Base-by-base conservation (phyloP, 169 alveolate species). In the Blepharisma undulans region DNA sequence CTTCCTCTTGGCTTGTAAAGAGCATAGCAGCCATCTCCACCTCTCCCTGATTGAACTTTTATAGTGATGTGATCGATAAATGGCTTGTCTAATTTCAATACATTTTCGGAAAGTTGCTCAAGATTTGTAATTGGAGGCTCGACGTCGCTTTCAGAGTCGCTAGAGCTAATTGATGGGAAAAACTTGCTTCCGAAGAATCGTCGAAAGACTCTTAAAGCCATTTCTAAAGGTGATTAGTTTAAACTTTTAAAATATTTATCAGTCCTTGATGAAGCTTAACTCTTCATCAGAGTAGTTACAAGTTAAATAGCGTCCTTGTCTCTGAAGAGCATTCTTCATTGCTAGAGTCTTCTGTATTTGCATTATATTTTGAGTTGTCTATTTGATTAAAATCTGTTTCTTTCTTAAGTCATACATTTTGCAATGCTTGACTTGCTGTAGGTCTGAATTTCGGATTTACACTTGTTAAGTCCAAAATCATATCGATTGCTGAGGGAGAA, bases 21-120 rank as follows among this genome's bases (percentile, higher is more conserved):
- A 21, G 98, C 95, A 72, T 91, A 92, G 88, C 98, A 96, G 34
- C 99, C 99, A 90, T 97, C 94, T 27, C 99, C 99, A 8, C 99
- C 99, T 89, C 95, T 93, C 8, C 99, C 99, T 7, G 98, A 98
- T 33, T 87, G 84, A 19, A 95, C 98, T 48, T 90, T 86, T 14
- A 97, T 94, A 78, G 78, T 86, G 72, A 97, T 94, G 48, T 90
- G 86, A 36, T 97, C 98, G 30, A 93, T 92, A 61, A 97, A 91
- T 10, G 71, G 36, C 22, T 86, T 86, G 12, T 86, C 84, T 10
- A 71, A 85, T 71, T 86, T 86, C 22, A 86, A 36, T 0, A 82
- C 77, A 30, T 82, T 82, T 82, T 82, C 27, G 8, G 74, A 32
- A 18, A 82, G 33, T 48, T 82, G 89, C 77, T 82, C 89, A 32